Conservation (phyloP, 768 basidiomycete genomes). For the Leccinum uliginosum region DNA sequence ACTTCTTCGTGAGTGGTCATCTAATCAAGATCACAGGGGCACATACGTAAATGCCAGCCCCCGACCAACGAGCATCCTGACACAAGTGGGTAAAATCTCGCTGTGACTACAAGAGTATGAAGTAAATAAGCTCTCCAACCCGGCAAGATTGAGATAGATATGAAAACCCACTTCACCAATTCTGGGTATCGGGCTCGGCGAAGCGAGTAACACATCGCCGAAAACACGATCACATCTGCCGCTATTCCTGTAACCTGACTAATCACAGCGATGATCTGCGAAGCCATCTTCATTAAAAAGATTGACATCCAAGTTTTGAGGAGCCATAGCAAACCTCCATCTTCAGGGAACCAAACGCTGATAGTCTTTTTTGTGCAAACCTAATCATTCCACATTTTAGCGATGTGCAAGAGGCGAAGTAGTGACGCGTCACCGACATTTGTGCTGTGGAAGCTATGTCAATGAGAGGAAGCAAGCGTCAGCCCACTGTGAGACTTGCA, state of each 20-base stretch:
- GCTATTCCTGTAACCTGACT: constrained; percentile 7
- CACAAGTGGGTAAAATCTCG: constrained; percentile 1
- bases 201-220: constrained; percentile 18
- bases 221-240: constrained; percentile 13
- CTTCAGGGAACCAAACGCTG: constrained; percentile 12
- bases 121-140: not conserved
- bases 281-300: not conserved
- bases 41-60: constrained; percentile 26
- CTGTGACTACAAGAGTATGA: constrained; percentile 9
- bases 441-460: constrained; percentile 20
- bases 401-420: not conserved
- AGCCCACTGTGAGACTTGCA: not conserved
- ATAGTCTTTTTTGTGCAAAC: constrained; percentile 18
- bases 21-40: not conserved
- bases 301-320: not conserved
- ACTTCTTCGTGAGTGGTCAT: not conserved
- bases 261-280: constrained; percentile 14
- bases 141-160: not conserved
- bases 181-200: constrained; percentile 17
- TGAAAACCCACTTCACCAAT: constrained; percentile 13
- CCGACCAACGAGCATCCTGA: constrained; percentile 10
- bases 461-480: not conserved
- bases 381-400: constrained; percentile 15
- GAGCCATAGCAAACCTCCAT: constrained; percentile 18
- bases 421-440: constrained; percentile 18